Evolutionary conservation across 306 rosid genomes (phyloP), one percentile per base, ranked within the genome.

Genomic region (Dicorynia guianensis): DNA sequence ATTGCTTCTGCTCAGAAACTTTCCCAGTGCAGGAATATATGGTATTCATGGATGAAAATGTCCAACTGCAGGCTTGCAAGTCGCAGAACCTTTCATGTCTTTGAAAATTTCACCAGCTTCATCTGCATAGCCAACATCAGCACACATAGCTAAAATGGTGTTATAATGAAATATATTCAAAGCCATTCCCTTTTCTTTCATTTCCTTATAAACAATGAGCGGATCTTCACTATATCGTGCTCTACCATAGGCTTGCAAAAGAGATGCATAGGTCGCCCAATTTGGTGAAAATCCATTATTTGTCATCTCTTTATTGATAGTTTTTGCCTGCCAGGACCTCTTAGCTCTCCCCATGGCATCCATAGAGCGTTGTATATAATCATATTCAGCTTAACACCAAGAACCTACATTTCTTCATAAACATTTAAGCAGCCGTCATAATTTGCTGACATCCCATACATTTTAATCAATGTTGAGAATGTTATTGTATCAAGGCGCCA

Each of bases 341-440:
- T 73, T 92, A 53, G 96, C 96, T 72, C 78, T 85, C 63, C 89
- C 90, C 93, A 92, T 86, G 36, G 88, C 89, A 86, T 83, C 91
- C 78, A 93, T 76, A 93, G 85, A 76, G 92, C 86, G 71, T 89
- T 89, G 76, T 78, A 89, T 72, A 82, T 81, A 77, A 87, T 87
- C 88, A 91, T 39, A 55, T 93, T 91, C 1, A 93, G 90, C 78
- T 89, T 87, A 61, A 62, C 89, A 68, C 91, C 96, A 42, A 89
- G 84, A 56, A 91, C 93, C 85, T 93, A 91, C 98, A 93, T 91
- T 81, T 93, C 98, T 79, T 93, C 96, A 39, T 83, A 93, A 14
- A 93, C 92, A 86, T 91, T 93, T 73, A 93, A 83, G 74, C 98
- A 91, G 34, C 98, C 97, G 76, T 91, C 97, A 65, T 72, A 91